Evolutionary conservation across 2,329 filamentous ascomycete genomes (phyloP).

Genomic region (Penicillium oxalicum): DNA sequence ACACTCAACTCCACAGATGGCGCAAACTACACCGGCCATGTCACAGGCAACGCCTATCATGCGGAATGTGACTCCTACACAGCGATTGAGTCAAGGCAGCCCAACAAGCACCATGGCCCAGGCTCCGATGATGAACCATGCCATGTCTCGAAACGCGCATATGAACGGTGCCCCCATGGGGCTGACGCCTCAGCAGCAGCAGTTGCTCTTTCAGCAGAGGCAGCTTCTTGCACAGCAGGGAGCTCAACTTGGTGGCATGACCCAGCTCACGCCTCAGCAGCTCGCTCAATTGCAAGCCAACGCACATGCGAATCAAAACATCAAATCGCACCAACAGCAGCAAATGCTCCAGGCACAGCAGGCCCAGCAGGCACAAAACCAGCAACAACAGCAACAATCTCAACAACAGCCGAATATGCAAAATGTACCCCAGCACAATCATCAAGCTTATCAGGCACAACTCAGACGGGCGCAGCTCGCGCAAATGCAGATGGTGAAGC

Average conservation of each 20-base stretch:
- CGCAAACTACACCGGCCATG: constrained; percentile 42
- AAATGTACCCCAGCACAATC: constrained; percentile 20
- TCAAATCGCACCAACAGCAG: constrained; percentile 37
- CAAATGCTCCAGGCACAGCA: constrained; percentile 36
- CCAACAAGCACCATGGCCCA: constrained; percentile 39
- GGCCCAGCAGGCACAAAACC: constrained; percentile 25
- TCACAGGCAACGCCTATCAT: constrained; percentile 45
- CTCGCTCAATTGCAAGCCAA: constrained; percentile 40
- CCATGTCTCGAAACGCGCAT: constrained; percentile 37
- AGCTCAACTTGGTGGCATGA: constrained; percentile 26
- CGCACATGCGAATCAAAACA: constrained; percentile 44
- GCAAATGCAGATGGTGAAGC: constrained; percentile 36
- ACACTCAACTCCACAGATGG: constrained; percentile 45
- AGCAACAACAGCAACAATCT: constrained; percentile 11
- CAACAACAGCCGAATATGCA: constrained; percentile 15
- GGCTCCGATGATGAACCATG: constrained; percentile 42
- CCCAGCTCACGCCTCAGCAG: constrained; percentile 38
- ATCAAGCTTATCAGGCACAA: constrained; percentile 35
- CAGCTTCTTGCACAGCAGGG: constrained; percentile 36
- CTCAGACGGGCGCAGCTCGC: constrained; percentile 34
- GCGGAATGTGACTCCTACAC: constrained; percentile 43
- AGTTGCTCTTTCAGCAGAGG: constrained; percentile 33
- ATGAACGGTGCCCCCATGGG: constrained; percentile 30
- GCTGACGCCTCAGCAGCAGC: constrained; percentile 38
- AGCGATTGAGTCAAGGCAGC: constrained; percentile 43